A percentile compares a stretch with the other conserved stretches of the same genome.
phyloP scores from a whole-genome alignment of 805 yeast species.

The Zygotorulaspora chibaensis region DNA sequence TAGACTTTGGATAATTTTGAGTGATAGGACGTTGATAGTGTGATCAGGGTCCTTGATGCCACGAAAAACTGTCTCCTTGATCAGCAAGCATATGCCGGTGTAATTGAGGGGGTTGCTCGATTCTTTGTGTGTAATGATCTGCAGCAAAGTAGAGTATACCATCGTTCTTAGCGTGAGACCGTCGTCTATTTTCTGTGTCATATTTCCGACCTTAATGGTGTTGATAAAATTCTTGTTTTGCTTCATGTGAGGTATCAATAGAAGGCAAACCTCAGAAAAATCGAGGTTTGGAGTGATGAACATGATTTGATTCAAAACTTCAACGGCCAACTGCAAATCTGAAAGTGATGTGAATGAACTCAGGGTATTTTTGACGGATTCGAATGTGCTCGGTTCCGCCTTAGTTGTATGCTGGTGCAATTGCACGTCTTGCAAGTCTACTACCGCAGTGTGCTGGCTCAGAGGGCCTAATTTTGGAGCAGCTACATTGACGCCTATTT shows the following conservation, averaged over 20 bases:
- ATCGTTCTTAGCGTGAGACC: conserved; percentile 18
- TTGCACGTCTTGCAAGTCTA: too few species aligned
- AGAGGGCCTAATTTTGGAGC: too few species aligned
- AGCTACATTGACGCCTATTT: too few species aligned
- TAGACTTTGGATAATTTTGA: conserved; percentile 4
- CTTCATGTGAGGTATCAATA: conserved; percentile 19
- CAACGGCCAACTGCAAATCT: conserved; percentile 2
- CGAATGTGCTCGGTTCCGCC: not conserved
- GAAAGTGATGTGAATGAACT: not conserved
- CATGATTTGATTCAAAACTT: conserved; percentile 4
- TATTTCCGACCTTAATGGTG: conserved; percentile 31
- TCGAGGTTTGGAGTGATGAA: conserved; percentile 2
- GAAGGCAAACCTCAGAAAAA: conserved; percentile 2
- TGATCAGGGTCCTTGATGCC: conserved; percentile 17
- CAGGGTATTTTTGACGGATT: not conserved
- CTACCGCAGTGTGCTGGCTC: too few species aligned
- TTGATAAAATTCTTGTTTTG: conserved; percentile 26
- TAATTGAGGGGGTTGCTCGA: conserved; percentile 1
- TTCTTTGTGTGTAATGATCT: conserved; percentile 5
- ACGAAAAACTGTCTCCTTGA: conserved; percentile 8
- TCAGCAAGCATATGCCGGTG: conserved; percentile 6
- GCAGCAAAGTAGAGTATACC: conserved; percentile 16
- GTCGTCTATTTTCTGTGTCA: conserved; percentile 32
- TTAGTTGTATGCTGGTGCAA: too few species aligned
- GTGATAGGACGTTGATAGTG: conserved; percentile 7